Conservation (phyloP, 768 basidiomycete genomes). For the Boletus insuetus region DNA sequence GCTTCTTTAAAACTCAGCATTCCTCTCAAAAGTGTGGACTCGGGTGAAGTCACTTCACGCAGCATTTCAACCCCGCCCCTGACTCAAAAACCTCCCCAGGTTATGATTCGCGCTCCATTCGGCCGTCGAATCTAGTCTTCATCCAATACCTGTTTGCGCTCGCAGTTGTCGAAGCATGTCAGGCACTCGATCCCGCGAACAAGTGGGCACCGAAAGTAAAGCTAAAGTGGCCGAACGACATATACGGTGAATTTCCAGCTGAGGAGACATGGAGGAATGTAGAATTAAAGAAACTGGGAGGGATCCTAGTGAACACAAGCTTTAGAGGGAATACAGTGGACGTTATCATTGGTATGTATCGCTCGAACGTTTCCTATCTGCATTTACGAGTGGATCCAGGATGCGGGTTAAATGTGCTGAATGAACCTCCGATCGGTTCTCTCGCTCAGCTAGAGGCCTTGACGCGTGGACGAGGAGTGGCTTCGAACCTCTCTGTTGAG, state of each 20-base stretch:
- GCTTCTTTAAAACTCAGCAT: slow-evolving; percentile 40
- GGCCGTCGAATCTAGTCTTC: slow-evolving; percentile 72
- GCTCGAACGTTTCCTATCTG: background rate
- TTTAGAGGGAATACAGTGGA: slow-evolving; percentile 72
- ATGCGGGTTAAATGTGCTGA: slow-evolving; percentile 85
- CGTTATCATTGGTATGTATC: slow-evolving; percentile 71
- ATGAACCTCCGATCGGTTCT: slow-evolving; percentile 78
- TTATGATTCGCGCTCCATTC: slow-evolving; percentile 12
- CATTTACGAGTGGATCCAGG: slow-evolving; percentile 45
- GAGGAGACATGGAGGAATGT: slow-evolving; percentile 27
- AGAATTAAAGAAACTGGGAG: slow-evolving; percentile 79
- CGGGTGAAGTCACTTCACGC: slow-evolving; percentile 1
- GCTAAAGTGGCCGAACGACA: slow-evolving; percentile 97
- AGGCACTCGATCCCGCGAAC: slow-evolving; percentile 47
- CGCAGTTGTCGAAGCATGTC: slow-evolving; percentile 85
- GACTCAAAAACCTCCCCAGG: background rate
- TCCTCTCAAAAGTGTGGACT: slow-evolving; percentile 12
- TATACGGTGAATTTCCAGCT: slow-evolving; percentile 67
- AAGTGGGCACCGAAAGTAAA: slow-evolving; percentile 54
- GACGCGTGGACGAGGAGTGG: background rate
- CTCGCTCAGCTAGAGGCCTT: slow-evolving; percentile 63
- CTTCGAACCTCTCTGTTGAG: slow-evolving; percentile 59
- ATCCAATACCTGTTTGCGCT: slow-evolving; percentile 90
- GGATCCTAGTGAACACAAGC: slow-evolving; percentile 86
- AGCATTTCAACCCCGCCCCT: background rate